Conservation (phyloP, 2,329 filamentous ascomycete species). For the Pseudogymnoascus sp. region DNA sequence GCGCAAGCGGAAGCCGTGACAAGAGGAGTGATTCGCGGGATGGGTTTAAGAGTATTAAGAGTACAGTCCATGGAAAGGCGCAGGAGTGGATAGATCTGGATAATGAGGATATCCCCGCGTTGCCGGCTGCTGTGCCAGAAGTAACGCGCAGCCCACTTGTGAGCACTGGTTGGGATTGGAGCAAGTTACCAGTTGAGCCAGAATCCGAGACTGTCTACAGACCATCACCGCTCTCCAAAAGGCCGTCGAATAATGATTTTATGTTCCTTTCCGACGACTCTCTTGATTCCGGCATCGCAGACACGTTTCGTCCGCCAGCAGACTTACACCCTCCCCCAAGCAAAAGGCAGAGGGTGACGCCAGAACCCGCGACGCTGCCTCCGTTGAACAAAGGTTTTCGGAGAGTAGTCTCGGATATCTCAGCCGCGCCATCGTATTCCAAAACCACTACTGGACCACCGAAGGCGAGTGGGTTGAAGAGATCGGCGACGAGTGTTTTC, state of each 20-base stretch:
- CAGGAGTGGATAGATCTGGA: slow-evolving; percentile 19
- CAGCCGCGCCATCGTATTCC: slow-evolving; percentile 31
- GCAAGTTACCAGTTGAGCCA: background rate
- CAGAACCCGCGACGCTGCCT: background rate
- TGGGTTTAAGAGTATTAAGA: background rate
- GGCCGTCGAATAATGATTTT: slow-evolving; percentile 3
- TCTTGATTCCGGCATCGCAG: background rate
- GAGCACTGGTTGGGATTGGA: slow-evolving; percentile 12
- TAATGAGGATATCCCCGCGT: slow-evolving; percentile 27
- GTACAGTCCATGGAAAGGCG: background rate
- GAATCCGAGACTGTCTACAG: background rate
- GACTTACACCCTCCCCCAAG: background rate
- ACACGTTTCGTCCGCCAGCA: background rate
- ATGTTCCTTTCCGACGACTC: slow-evolving; percentile 2
- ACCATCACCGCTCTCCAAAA: slow-evolving; percentile 2
- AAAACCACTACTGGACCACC: slow-evolving; percentile 9
- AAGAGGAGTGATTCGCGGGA: background rate
- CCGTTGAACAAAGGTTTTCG: slow-evolving; percentile 15
- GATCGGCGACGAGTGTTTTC: slow-evolving; percentile 28
- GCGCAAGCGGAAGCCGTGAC: background rate
- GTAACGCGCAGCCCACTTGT: slow-evolving; percentile 26
- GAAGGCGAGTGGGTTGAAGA: slow-evolving; percentile 28
- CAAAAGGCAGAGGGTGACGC: slow-evolving; percentile 12
- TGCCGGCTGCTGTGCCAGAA: slow-evolving; percentile 24
- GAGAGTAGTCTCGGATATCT: slow-evolving; percentile 29